These are phyloP conservation scores for Synchytrium microbalum DNA, from an alignment of 371 early-diverging fungal species.

Conservation along the genomic window DNA sequence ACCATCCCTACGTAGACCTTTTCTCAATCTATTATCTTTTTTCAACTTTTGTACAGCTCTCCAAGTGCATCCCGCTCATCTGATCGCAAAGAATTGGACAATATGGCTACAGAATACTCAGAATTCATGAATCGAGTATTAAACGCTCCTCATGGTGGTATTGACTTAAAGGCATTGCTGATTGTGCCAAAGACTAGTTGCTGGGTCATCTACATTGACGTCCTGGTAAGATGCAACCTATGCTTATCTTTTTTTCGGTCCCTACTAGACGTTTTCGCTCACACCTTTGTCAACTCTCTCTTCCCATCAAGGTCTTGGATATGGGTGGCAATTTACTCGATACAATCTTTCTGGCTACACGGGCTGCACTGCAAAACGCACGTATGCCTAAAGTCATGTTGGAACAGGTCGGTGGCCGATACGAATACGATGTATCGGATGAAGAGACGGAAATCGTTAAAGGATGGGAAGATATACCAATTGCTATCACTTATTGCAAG, in stretches of 20 bases:
- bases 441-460: slow-evolving; percentile 69
- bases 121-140: slow-evolving; percentile 71
- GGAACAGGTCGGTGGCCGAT: slow-evolving; percentile 48
- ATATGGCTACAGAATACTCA: slow-evolving; percentile 71
- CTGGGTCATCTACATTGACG: slow-evolving; percentile 89
- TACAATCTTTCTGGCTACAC: slow-evolving; percentile 68
- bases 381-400: slow-evolving; percentile 67
- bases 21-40: too few relatives aligned
- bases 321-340: slow-evolving; percentile 83
- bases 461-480: slow-evolving; percentile 71
- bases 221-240: slow-evolving; percentile 59
- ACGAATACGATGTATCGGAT: slow-evolving; percentile 83
- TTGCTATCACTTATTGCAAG: slow-evolving; percentile 75
- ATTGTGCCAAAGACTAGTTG: slow-evolving; percentile 84
- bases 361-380: slow-evolving; percentile 80
- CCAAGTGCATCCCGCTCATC: slow-evolving; percentile 22
- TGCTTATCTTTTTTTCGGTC: neutral
- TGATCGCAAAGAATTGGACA: slow-evolving; percentile 44
- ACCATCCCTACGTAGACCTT: too few relatives aligned
- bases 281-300: slow-evolving; percentile 9
- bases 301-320: slow-evolving; percentile 56
- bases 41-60: slow-evolving; percentile 19
- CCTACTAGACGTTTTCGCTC: slow-evolving; percentile 1
- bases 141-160: slow-evolving; percentile 69
- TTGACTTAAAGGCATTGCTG: slow-evolving; percentile 74